phyloP scores from a whole-genome alignment of 306 rosid species.

The Ochetophila trinervis region DNA sequence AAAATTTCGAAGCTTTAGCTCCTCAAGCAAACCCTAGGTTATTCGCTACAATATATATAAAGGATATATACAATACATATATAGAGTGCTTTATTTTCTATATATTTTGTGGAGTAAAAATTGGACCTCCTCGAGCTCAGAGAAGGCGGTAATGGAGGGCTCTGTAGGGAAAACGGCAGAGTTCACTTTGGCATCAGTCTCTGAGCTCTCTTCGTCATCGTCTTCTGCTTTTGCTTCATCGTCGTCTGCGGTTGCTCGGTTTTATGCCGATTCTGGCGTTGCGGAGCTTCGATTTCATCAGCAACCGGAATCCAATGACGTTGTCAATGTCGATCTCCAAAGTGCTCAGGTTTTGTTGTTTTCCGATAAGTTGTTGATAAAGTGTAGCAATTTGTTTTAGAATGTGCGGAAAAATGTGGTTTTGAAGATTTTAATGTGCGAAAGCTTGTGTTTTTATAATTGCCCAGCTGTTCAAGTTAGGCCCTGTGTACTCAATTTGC shows the following conservation, averaged over 20 bases:
- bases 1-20: slow-evolving; percentile 22
- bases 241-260: slow-evolving; percentile 64
- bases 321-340: slow-evolving; percentile 51
- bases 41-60: not conserved
- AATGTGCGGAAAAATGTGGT: not conserved
- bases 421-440: not conserved
- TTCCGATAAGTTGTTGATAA: not conserved
- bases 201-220: slow-evolving; percentile 46
- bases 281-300: slow-evolving; percentile 50
- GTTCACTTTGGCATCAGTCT: slow-evolving; percentile 50
- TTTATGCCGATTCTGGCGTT: slow-evolving; percentile 38
- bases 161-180: slow-evolving; percentile 42
- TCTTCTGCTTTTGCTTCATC: slow-evolving; percentile 27
- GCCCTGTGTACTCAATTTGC: slow-evolving; percentile 68
- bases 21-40: slow-evolving; percentile 67
- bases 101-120: not conserved
- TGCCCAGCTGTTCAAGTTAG: slow-evolving; percentile 60
- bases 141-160: slow-evolving; percentile 51
- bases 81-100: not conserved
- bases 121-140: slow-evolving; percentile 27
- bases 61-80: not conserved
- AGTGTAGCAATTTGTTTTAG: slow-evolving; percentile 1
- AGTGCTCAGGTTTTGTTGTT: slow-evolving; percentile 49
- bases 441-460: not conserved
- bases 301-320: slow-evolving; percentile 37